phyloP scores from a whole-genome alignment of 306 rosid species.

The Quercus cerris region DNA sequence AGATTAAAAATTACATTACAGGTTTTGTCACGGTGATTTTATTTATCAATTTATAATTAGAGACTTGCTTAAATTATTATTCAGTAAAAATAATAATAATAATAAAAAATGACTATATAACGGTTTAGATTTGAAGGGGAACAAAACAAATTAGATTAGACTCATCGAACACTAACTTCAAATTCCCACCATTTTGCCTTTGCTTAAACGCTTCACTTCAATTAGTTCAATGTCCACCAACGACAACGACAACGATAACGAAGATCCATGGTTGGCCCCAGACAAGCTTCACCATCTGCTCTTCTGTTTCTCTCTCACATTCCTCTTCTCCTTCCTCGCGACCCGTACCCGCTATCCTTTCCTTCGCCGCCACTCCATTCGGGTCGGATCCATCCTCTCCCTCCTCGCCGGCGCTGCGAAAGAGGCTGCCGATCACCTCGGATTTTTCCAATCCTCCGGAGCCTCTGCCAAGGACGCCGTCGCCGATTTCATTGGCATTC shows the following conservation, averaged over 20 bases:
- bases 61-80: too few relatives aligned
- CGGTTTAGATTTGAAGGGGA: too few relatives aligned
- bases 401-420: conserved; percentile 75
- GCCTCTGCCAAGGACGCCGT: conserved; percentile 68
- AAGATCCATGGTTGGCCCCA: conserved; percentile 52
- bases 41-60: too few relatives aligned
- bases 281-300: conserved; percentile 64
- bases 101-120: too few relatives aligned
- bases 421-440: conserved; percentile 77
- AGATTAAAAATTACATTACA: too few relatives aligned
- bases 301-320: conserved; percentile 50
- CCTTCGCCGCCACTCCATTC: conserved; percentile 59
- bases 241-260: conserved; percentile 4
- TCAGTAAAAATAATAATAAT: too few relatives aligned
- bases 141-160: too few relatives aligned
- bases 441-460: conserved; percentile 65
- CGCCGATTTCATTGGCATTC: conserved; percentile 61
- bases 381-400: conserved; percentile 48
- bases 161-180: too few relatives aligned
- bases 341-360: conserved; percentile 34
- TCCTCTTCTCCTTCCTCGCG: conserved; percentile 50
- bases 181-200: background rate
- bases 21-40: too few relatives aligned
- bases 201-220: background rate
- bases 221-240: too few relatives aligned